Conservation (phyloP, 2,329 filamentous ascomycete genomes). For the Cryphonectria japonica region DNA sequence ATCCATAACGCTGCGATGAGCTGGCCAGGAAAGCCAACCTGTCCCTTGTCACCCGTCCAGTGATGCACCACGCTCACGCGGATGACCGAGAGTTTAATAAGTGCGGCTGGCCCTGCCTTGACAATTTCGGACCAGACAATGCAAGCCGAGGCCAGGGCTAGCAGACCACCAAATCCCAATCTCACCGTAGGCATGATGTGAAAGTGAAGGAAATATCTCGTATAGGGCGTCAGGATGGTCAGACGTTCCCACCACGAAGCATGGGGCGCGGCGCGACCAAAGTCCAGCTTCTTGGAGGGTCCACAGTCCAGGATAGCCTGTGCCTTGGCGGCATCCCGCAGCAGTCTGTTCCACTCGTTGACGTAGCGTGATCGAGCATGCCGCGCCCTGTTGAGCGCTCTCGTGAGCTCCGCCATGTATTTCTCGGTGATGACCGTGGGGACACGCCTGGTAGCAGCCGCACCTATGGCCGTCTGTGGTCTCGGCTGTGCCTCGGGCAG, state of each 20-base stretch:
- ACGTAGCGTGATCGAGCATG: conserved; percentile 83
- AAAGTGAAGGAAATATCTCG: conserved; percentile 77
- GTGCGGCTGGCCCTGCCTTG: conserved; percentile 63
- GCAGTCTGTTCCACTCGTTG: conserved; percentile 81
- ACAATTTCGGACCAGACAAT: conserved; percentile 95
- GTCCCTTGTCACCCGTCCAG: conserved; percentile 69
- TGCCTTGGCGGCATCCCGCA: conserved; percentile 73
- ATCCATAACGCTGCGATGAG: conserved; percentile 86
- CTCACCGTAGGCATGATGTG: conserved; percentile 72
- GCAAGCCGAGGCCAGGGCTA: conserved; percentile 75
- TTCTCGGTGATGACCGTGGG: conserved; percentile 90
- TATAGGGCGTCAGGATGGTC: conserved; percentile 75
- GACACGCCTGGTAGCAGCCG: conserved; percentile 53
- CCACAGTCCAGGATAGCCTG: conserved; percentile 85
- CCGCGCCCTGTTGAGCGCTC: conserved; percentile 77
- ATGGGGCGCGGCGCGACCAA: conserved; percentile 62
- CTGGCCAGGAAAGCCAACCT: conserved; percentile 86
- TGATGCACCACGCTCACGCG: conserved; percentile 74
- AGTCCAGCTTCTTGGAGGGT: conserved; percentile 78
- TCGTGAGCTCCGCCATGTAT: conserved; percentile 87
- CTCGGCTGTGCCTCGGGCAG: conserved; percentile 65
- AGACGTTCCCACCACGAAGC: conserved; percentile 57
- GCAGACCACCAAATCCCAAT: conserved; percentile 66
- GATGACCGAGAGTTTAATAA: conserved; percentile 74
- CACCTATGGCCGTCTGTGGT: conserved; percentile 44